phyloP scores from a whole-genome alignment of 257 asterid species.

The Gentiana macrophylla region DNA sequence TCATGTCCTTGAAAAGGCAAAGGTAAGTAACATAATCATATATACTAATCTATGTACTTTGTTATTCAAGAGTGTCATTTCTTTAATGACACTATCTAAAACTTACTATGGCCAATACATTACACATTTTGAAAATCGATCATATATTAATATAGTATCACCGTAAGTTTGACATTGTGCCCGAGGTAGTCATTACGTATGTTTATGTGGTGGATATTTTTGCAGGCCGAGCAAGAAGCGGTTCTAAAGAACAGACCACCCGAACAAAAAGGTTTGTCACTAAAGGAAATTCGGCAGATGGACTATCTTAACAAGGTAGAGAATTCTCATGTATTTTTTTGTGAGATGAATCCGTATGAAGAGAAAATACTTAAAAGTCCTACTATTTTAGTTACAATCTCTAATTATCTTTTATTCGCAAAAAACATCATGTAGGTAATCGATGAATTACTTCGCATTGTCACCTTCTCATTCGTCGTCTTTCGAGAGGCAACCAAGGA shows the following conservation, averaged over 20 bases:
- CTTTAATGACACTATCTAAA: no score
- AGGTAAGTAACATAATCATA: constrained; percentile 28
- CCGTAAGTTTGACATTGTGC: no score
- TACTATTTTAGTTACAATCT: not conserved
- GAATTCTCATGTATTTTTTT: not conserved
- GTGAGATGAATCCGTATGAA: not conserved
- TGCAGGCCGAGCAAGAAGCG: constrained; percentile 83
- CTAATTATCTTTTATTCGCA: not conserved
- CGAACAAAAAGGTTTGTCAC: constrained; percentile 48
- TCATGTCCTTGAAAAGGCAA: constrained; percentile 50
- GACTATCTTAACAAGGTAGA: constrained; percentile 69
- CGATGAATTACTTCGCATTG: constrained; percentile 79
- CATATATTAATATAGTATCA: no score
- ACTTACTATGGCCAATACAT: no score
- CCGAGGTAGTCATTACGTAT: not conserved
- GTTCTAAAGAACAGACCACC: constrained; percentile 55
- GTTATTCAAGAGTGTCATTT: no score
- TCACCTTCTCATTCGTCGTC: constrained; percentile 77
- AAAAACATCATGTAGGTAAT: constrained; percentile 37
- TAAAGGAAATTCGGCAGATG: constrained; percentile 68
- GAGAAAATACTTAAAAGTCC: not conserved
- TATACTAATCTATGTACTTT: no score
- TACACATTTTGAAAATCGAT: no score
- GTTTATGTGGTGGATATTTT: not conserved
- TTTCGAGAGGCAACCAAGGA: constrained; percentile 81